These are phyloP conservation scores for Lipomyces chichibuensis DNA, from an alignment of 805 yeast genomes.

Conservation along the genomic window DNA sequence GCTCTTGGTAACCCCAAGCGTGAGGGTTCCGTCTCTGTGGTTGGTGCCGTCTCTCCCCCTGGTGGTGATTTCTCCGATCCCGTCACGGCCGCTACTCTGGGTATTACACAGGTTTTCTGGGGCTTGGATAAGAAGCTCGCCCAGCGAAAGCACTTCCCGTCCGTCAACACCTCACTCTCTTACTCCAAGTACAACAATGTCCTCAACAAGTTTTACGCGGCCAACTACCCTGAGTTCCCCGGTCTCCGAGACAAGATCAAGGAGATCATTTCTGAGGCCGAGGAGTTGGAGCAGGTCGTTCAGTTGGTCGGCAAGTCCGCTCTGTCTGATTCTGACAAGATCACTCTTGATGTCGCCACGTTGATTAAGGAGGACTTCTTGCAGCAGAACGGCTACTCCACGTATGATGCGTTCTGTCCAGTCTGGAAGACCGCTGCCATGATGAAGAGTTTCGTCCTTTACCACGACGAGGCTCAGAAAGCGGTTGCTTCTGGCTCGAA, in stretches of 20 bases:
- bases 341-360: constrained; percentile 87
- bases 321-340: constrained; percentile 93
- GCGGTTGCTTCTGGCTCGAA: constrained; percentile 90
- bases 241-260: constrained; percentile 84
- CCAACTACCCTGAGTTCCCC: constrained; percentile 89
- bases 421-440: constrained; percentile 98
- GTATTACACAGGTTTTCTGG: constrained; percentile 99
- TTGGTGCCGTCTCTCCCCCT: constrained; percentile 99
- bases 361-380: constrained; percentile 96
- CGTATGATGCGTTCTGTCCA: constrained; percentile 99
- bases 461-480: constrained; percentile 96
- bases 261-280: constrained; percentile 95
- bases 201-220: constrained; percentile 80
- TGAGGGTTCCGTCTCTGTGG: constrained; percentile 96
- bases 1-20: constrained; percentile 97
- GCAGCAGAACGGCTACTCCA: constrained; percentile 98
- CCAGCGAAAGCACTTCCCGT: constrained; percentile 99
- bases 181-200: constrained; percentile 95
- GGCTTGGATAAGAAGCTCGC: constrained; percentile 99
- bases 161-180: constrained; percentile 93
- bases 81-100: constrained; percentile 95
- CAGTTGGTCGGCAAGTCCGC: constrained; percentile 99
- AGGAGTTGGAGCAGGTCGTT: constrained; percentile 98
- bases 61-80: constrained; percentile 99
- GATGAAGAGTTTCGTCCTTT: constrained; percentile 93